Evolutionary conservation across 305 asterid species (phyloP).

Genomic region (Fraxinus angustifolia): DNA sequence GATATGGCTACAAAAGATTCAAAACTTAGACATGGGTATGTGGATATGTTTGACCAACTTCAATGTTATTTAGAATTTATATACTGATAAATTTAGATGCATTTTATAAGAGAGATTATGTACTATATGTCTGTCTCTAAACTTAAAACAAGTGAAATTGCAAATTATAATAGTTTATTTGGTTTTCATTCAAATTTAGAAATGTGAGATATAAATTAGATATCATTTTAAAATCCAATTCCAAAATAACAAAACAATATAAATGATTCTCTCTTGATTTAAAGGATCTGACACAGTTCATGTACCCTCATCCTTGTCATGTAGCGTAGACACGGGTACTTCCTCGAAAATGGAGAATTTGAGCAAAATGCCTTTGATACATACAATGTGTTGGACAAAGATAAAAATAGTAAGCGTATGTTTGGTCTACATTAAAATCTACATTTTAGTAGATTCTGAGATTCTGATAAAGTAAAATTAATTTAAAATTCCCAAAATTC

Average conservation of each 20-base stretch:
- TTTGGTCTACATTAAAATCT: background rate
- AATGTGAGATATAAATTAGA: background rate
- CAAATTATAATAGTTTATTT: background rate
- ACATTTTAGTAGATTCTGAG: background rate
- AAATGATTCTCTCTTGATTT: background rate
- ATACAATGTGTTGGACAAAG: background rate
- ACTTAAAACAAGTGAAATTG: background rate
- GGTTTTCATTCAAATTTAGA: background rate
- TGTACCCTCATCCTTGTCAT: background rate
- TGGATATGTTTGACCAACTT: background rate
- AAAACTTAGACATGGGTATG: background rate
- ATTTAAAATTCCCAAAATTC: background rate
- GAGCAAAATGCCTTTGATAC: background rate
- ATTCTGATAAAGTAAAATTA: background rate
- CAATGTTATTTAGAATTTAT: background rate
- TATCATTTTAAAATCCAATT: background rate
- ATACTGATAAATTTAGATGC: background rate
- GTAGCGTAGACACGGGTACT: background rate
- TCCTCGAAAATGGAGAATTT: background rate
- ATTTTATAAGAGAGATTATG: background rate
- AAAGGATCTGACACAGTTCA: background rate
- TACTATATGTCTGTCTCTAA: background rate
- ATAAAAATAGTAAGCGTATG: background rate
- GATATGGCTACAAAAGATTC: background rate
- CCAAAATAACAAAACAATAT: background rate